Base-by-base conservation (phyloP, 164 flowering plant species). In the Litsea cubeba region DNA sequence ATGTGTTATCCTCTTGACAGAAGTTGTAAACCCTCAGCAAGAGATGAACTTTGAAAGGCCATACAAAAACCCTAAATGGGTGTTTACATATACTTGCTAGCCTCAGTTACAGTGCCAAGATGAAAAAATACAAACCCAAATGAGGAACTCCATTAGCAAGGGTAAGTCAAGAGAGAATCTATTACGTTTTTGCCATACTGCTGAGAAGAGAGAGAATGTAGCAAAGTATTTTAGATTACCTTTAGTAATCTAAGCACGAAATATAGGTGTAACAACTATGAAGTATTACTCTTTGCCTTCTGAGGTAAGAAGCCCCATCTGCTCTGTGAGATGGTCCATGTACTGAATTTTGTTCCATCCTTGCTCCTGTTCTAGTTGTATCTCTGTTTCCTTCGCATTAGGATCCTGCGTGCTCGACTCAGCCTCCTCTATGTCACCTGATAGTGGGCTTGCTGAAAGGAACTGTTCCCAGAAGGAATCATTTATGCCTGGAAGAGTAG, bases 251-350 rank as follows among this genome's bases (percentile, higher is more conserved):
- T 12, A 64, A 64, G 23, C 69, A 66, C n/a, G 32, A 32, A 28
- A 66, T 30, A 32, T 30, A 66, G 24, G 1, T 18, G 25, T 12
- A 26, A 3, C 17, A 22, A 40, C 46, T 40, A 40, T 40, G 46
- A 6, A 26, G 3, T 57, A 15, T 57, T 58, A 71, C 23, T 35
- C 73, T 51, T 24, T 60, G 50, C 62, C 54, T n/a, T 79, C 78
- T 5, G 91, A 84, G 46, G 83, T 18, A 14, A 89, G 87, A 75
- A 83, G 83, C 18, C 79, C 90, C 91, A 90, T 86, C 75, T 86
- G 89, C 65, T 86, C 87, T 20, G 90, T 83, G 3, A 90, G 83
- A 75, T 84, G 81, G 71, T 86, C 75, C 88, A 90, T 68, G 69
- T 80, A 26, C 3, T 25, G 76, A 54, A 73, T n/a, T 40, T 74